Conservation (phyloP, 495 filamentous ascomycete genomes). For the Letharia columbiana region DNA sequence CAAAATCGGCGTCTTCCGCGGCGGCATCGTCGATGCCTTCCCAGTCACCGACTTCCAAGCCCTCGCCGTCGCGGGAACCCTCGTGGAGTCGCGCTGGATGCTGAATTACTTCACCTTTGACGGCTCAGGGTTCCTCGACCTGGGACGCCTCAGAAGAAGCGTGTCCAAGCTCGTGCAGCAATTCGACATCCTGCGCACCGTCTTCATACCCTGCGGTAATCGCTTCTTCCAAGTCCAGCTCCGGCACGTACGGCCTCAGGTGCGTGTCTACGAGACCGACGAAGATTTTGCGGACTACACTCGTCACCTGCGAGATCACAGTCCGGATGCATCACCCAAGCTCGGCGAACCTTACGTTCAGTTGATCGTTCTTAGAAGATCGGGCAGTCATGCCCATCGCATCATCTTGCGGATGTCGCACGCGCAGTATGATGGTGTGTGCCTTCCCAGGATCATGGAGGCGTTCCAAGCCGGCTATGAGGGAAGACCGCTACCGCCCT, state of each 20-base stretch:
- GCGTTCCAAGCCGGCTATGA: constrained; percentile 47
- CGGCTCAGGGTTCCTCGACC: constrained; percentile 39
- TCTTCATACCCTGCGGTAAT: constrained; percentile 52
- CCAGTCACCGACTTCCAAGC: constrained; percentile 58
- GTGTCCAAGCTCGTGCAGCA: constrained; percentile 38
- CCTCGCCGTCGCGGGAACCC: constrained; percentile 51
- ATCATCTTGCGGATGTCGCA: constrained; percentile 62
- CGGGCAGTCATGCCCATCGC: constrained; percentile 40
- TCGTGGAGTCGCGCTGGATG: constrained; percentile 44
- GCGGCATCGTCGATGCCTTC: constrained; percentile 49
- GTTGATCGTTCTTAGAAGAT: constrained; percentile 49
- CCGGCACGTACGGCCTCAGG: constrained; percentile 43
- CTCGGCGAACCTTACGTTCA: constrained; percentile 58
- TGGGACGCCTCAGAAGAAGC: constrained; percentile 39
- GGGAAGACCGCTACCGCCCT: constrained; percentile 34
- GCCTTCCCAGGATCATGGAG: constrained; percentile 51
- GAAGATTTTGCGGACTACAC: constrained; percentile 44
- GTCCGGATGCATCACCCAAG: constrained; percentile 43
- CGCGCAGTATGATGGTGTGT: constrained; percentile 68
- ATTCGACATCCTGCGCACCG: constrained; percentile 62
- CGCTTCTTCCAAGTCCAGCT: constrained; percentile 56
- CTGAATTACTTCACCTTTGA: constrained; percentile 53
- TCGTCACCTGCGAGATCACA: constrained; percentile 37
- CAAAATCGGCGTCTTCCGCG: constrained; percentile 47
- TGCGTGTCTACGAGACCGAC: constrained; percentile 48